These are phyloP conservation scores for Cucurbita argyrosperma DNA, from an alignment of 306 rosid species.

Conservation along the genomic window DNA sequence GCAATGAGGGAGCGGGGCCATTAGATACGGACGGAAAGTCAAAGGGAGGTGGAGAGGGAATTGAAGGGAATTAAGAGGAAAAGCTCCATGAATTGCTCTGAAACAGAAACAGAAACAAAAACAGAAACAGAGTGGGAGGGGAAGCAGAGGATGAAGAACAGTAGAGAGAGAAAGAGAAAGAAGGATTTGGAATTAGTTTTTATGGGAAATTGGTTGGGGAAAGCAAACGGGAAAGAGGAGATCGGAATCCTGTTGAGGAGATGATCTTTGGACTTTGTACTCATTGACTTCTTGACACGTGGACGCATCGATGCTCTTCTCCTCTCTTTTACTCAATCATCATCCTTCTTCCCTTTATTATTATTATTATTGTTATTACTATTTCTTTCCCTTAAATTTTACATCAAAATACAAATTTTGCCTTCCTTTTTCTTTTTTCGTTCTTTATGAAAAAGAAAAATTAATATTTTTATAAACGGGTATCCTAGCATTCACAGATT, in stretches of 20 bases:
- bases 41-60: constrained; percentile 6
- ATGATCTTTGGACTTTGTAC: neutral
- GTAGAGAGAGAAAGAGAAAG: neutral
- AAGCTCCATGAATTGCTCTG: neutral
- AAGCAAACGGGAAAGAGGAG: neutral
- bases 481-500: too few species aligned
- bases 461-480: neutral
- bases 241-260: constrained; percentile 1
- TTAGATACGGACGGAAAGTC: constrained; percentile 33
- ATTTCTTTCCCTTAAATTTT: neutral
- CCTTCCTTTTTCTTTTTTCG: too few species aligned
- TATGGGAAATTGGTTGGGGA: neutral
- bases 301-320: constrained; percentile 1
- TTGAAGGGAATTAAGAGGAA: neutral
- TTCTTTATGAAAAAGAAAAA: neutral
- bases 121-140: neutral
- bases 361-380: neutral
- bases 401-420: neutral
- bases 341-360: neutral
- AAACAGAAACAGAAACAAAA: neutral
- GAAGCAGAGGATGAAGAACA: neutral
- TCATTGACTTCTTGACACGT: constrained; percentile 9
- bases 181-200: neutral
- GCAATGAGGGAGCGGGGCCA: constrained; percentile 39
- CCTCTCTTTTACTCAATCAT: neutral